phyloP scores from a whole-genome alignment of 2,329 filamentous ascomycete species.

The Ophiostoma pallidulum region DNA sequence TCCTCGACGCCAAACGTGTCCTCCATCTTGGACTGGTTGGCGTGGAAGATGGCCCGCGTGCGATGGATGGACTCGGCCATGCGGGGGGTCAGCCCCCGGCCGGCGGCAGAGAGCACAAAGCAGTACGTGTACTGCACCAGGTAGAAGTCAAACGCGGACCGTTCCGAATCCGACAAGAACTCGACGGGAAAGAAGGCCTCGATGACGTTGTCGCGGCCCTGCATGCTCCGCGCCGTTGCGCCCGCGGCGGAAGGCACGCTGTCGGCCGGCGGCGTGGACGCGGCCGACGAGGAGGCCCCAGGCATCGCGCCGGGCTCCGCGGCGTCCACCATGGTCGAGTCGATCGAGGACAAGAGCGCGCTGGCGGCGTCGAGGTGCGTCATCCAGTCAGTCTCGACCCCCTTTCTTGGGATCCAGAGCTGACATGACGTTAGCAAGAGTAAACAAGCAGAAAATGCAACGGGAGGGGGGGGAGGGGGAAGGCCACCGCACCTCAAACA shows the following conservation, averaged over 20 bases:
- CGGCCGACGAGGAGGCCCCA: too few species aligned
- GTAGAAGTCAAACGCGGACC: constrained; percentile 7
- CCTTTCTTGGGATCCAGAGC: constrained; percentile 10
- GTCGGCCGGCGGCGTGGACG: neutral
- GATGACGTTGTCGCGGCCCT: neutral
- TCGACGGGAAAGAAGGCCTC: neutral
- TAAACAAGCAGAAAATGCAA: too few species aligned
- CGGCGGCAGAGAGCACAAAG: constrained; percentile 4
- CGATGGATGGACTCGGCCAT: constrained; percentile 7
- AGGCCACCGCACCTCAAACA: constrained; percentile 12
- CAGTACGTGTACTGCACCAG: constrained; percentile 6
- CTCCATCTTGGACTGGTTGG: constrained; percentile 1
- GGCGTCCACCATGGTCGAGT: constrained; percentile 1
- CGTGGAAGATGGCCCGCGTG: constrained; percentile 10
- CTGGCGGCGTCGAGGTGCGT: constrained; percentile 8
- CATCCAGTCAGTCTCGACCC: constrained; percentile 5
- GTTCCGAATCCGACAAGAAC: constrained; percentile 5
- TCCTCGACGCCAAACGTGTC: constrained; percentile 9
- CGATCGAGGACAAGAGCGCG: constrained; percentile 8
- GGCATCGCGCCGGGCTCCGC: neutral
- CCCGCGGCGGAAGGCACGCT: neutral
- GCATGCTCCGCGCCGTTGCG: neutral
- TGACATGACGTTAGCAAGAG: neutral
- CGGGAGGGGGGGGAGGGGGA: too few species aligned
- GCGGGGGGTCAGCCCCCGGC: constrained; percentile 4